Evolutionary conservation across 2,329 filamentous ascomycete species (phyloP), one percentile per base, ranked within the genome.

Genomic region (Aspergillus texensis): DNA sequence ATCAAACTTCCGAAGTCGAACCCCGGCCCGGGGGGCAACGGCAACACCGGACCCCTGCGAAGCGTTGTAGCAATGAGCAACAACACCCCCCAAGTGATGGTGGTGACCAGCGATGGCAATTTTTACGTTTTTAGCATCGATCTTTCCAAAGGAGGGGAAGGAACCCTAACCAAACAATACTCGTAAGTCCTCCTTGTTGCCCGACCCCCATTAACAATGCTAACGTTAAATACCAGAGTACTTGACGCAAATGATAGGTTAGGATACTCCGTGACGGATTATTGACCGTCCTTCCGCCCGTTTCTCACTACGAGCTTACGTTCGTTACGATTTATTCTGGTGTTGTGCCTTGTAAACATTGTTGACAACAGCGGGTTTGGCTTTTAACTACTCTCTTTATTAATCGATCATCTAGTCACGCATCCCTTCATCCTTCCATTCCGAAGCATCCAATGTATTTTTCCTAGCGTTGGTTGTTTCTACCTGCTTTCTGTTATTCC

Each of bases 61-160:
- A 97, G 93, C 68, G 94, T 99, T n/a, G 95, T 99, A 50, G 94
- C 95, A 10, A 96, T 99, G 90, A 97, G 92, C 75, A 95, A 90
- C 73, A 96, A 89, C 75, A 94, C 91, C 30, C 95, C 95, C 0
- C 94, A 98, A 72, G 92, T 99, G 56, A 98, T 99, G 94, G 92
- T 98, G 0, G 94, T 97, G 16, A 99, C 95, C 0, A 97, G 91
- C 71, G 95, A 99, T 75, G 95, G 95, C 11, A 90, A 90, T 28
- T 98, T 97, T 74, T 97, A 95, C 71, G 91, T 98, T 34, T 99
- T 94, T 79, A 94, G 92, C 68, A 93, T 99, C 60, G 94, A 99
- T 76, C 87, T 99, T 82, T 94, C 96, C 71, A 91, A 92, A 65
- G 95, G 95, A 21, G 95, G 95, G 28, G 95, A 99, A 79, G 95